Base-by-base conservation (phyloP, 1,139 yeast genomes). In the Geotrichum cucujoidarum region DNA sequence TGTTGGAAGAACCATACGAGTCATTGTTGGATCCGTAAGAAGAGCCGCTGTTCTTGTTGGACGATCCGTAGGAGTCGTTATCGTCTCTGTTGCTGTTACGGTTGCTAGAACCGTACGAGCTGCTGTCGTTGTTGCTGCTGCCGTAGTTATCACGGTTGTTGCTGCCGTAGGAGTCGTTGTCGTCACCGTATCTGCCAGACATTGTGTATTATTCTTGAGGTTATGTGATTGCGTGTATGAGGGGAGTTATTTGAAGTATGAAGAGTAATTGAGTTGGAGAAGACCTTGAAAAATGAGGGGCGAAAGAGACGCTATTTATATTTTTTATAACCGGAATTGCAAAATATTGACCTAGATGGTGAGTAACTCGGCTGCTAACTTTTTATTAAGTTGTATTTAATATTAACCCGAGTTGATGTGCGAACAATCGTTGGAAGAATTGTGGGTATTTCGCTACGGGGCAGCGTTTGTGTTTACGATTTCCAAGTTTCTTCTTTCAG, bases 131-230 rank as follows among this genome's bases (percentile, higher is more conserved):
- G 25, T 40, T 43, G 43, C 45, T 40, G 32, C 58, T 52, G n/a
- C 65, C 57, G 29, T 35, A 11, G 35, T 34, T 24, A 22, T 41
- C 42, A 35, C 39, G 30, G 36, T 51, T 22, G 52, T 43, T 36
- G 33, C 57, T 52, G n/a, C 65, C 57, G 29, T 65, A 65, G 50
- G 60, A 63, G 20, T 53, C 46, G 54, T 49, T 37, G 36, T 41
- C 16, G 32, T 34, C 25, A 16, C 17, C 17, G 17, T 31, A n/a
- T 31, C 33, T 31, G 33, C 33, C 33, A 31, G 17, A 31, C 33
- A 31, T 31, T 31, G 33, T 14, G 33, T 13, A n/a, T 31, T 13
- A 24, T 24, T 24, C n/a, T n/a, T n/a, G n/a, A n/a, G n/a, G 30
- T 11, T 27, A 27, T 27, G 30, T 27, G 30, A 11, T 27, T 11